Percentiles rank a stretch among this genome's conserved stretches.
Conservation (phyloP, 371 early-diverging fungal genomes). For the Cokeromyces recurvatus region DNA sequence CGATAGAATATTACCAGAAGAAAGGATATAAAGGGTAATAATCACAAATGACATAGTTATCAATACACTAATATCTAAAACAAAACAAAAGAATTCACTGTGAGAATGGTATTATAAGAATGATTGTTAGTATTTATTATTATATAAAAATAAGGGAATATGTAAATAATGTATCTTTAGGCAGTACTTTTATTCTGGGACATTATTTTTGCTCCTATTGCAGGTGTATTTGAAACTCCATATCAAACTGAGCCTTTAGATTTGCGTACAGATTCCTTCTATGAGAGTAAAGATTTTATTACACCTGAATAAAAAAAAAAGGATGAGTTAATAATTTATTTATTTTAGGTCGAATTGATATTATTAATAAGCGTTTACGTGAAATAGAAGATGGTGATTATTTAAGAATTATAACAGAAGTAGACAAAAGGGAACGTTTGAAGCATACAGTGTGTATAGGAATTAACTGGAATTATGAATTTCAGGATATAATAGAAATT, state of each 20-base stretch:
- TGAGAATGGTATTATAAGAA: constrained; percentile 60
- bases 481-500: constrained; percentile 46
- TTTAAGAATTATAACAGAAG: constrained; percentile 32
- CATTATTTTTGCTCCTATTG: constrained; percentile 56
- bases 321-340: no score
- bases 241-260: constrained; percentile 73
- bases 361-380: constrained; percentile 53
- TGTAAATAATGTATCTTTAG: constrained; percentile 1
- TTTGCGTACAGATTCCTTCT: constrained; percentile 65
- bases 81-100: constrained; percentile 58
- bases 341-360: constrained; percentile 34
- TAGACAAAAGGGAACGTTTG: constrained; percentile 46
- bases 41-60: not conserved
- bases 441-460: constrained; percentile 52
- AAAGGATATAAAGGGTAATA: constrained; percentile 53
- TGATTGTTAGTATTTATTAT: constrained; percentile 22
- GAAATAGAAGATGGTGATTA: constrained; percentile 40
- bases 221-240: constrained; percentile 75
- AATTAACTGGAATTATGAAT: constrained; percentile 58
- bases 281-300: constrained; percentile 30
- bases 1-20: constrained; percentile 54
- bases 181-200: constrained; percentile 74
- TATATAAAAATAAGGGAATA: no score
- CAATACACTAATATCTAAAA: no score
- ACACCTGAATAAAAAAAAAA: no score